A percentile compares a stretch with the other conserved stretches of the same genome.
phyloP scores from a whole-genome alignment of 2,329 filamentous ascomycete genomes.

The Microsporum audouinii region DNA sequence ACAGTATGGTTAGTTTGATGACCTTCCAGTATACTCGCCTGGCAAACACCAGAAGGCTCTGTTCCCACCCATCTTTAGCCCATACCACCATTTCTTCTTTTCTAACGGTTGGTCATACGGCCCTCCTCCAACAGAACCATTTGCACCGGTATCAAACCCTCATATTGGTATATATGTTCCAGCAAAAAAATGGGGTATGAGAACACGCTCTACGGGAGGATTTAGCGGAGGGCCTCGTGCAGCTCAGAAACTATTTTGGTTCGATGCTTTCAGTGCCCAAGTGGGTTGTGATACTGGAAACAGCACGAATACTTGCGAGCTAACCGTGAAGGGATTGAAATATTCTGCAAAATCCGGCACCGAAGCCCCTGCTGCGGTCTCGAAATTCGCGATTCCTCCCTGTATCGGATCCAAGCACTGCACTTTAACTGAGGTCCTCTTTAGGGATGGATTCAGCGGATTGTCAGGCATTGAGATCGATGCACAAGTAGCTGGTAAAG shows the following conservation, averaged over 20 bases:
- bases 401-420: slow-evolving; percentile 34
- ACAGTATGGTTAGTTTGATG: slow-evolving; percentile 18
- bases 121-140: slow-evolving; percentile 35
- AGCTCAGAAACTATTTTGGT: slow-evolving; percentile 38
- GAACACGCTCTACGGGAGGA: slow-evolving; percentile 31
- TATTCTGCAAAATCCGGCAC: slow-evolving; percentile 27
- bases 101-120: slow-evolving; percentile 41
- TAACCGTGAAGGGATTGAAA: slow-evolving; percentile 36
- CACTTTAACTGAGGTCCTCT: slow-evolving; percentile 33
- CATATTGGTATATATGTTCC: slow-evolving; percentile 40
- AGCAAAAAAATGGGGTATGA: slow-evolving; percentile 17
- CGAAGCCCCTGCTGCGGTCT: slow-evolving; percentile 28
- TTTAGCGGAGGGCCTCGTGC: slow-evolving; percentile 38
- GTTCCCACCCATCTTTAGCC: slow-evolving; percentile 35
- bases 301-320: slow-evolving; percentile 27
- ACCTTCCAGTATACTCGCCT: slow-evolving; percentile 17
- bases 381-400: slow-evolving; percentile 32
- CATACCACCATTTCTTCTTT: slow-evolving; percentile 43
- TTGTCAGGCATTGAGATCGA: slow-evolving; percentile 41
- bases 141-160: slow-evolving; percentile 35
- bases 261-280: slow-evolving; percentile 38
- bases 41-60: slow-evolving; percentile 20
- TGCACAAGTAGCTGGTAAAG: slow-evolving; percentile 32
- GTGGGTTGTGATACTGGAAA: slow-evolving; percentile 39
- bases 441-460: slow-evolving; percentile 30